A percentile compares a stretch with the other conserved stretches of the same genome.
phyloP scores from a whole-genome alignment of 2,329 filamentous ascomycete species.

The Bimuria novae-zelandiae region DNA sequence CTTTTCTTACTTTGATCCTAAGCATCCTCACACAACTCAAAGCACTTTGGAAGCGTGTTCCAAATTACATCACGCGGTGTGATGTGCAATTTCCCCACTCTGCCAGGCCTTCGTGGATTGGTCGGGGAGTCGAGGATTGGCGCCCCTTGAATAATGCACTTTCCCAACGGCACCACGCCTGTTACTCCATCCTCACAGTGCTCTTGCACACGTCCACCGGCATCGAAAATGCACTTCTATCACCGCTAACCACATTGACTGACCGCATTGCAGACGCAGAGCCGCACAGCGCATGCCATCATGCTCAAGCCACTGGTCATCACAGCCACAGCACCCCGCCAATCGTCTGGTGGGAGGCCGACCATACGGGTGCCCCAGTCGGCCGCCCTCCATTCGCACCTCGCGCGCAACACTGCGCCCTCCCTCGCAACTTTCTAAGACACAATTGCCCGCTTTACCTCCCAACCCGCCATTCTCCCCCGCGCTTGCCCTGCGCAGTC shows the following conservation, averaged over 20 bases:
- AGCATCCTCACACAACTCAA: too few relatives aligned
- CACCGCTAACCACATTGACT: constrained; percentile 29
- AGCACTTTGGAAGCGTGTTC: neutral
- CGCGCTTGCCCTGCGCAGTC: neutral
- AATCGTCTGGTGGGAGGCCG: constrained; percentile 13
- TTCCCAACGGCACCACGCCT: constrained; percentile 17
- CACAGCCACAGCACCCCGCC: constrained; percentile 33
- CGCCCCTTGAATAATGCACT: constrained; percentile 31
- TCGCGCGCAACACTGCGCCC: constrained; percentile 17
- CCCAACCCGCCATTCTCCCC: neutral
- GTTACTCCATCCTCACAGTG: constrained; percentile 25
- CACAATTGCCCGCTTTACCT: constrained; percentile 7
- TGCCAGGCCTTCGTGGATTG: constrained; percentile 25
- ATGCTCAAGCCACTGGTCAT: constrained; percentile 21
- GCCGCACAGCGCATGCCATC: constrained; percentile 13
- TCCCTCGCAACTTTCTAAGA: constrained; percentile 17
- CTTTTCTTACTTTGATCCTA: too few relatives aligned
- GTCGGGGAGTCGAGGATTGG: constrained; percentile 24
- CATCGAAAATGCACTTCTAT: constrained; percentile 26
- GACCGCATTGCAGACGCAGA: constrained; percentile 26
- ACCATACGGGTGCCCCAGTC: constrained; percentile 25
- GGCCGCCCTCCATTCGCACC: constrained; percentile 25
- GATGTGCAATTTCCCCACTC: constrained; percentile 17
- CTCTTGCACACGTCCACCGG: constrained; percentile 23
- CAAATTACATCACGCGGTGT: constrained; percentile 8